Evolutionary conservation across 1,284 basidiomycete genomes (phyloP).

Genomic region (Moesziomyces antarcticus): DNA sequence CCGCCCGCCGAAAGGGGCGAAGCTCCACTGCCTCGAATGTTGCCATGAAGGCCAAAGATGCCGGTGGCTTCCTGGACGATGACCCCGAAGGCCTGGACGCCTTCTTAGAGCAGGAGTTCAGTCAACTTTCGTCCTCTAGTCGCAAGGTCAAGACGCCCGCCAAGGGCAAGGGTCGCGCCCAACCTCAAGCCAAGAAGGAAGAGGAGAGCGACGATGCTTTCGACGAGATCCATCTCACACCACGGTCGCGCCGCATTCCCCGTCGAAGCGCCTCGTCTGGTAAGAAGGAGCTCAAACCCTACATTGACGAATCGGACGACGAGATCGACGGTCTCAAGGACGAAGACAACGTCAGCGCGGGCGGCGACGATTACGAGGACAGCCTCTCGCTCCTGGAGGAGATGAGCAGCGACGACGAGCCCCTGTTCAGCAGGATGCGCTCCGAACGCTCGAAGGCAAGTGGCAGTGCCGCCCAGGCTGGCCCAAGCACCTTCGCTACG

Average conservation of each 20-base stretch:
- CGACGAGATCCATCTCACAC: constrained; percentile 16
- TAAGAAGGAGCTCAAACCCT: constrained; percentile 14
- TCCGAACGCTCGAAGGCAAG: not conserved
- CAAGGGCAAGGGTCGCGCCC: constrained; percentile 42
- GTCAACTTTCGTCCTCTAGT: not conserved
- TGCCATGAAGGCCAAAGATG: not conserved
- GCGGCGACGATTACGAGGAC: constrained; percentile 8
- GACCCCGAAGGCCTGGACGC: constrained; percentile 22
- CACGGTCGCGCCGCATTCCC: constrained; percentile 33
- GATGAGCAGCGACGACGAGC: constrained; percentile 38
- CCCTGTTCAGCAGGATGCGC: constrained; percentile 12
- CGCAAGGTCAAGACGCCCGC: constrained; percentile 1
- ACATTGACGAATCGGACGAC: constrained; percentile 12
- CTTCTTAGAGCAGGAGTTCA: constrained; percentile 19
- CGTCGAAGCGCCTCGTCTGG: constrained; percentile 28
- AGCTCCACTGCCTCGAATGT: constrained; percentile 7
- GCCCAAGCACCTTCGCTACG: constrained; percentile 24
- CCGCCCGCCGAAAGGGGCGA: constrained; percentile 8
- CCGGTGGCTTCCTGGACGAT: constrained; percentile 6
- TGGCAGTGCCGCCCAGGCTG: constrained; percentile 9
- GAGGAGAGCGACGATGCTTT: constrained; percentile 37
- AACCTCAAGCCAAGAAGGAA: constrained; percentile 13
- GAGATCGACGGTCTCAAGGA: constrained; percentile 8
- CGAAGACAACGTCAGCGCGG: not conserved
- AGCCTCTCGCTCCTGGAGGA: constrained; percentile 14